Evolutionary conservation across 2,329 filamentous ascomycete species (phyloP).

Genomic region (Cladophialophora psammophila): DNA sequence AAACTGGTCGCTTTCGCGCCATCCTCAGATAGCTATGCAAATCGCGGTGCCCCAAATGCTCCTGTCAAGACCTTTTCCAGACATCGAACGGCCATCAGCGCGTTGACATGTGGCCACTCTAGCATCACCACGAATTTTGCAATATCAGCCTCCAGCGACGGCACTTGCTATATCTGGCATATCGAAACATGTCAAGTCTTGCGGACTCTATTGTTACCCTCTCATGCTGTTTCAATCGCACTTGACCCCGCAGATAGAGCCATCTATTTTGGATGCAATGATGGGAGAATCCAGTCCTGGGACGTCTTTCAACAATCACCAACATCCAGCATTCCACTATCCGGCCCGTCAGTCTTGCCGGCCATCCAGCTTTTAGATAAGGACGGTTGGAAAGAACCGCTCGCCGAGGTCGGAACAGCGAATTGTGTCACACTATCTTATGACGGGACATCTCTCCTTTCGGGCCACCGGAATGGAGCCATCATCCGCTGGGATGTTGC

Average conservation of each 20-base stretch:
- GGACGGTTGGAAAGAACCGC: conserved; percentile 59
- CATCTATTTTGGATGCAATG: conserved; percentile 80
- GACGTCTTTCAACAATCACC: conserved; percentile 66
- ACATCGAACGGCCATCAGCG: conserved; percentile 65
- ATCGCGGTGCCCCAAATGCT: conserved; percentile 59
- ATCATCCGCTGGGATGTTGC: conserved; percentile 82
- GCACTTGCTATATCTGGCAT: conserved; percentile 92
- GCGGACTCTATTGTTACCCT: conserved; percentile 80
- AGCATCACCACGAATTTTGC: conserved; percentile 79
- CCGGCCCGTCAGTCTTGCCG: conserved; percentile 45
- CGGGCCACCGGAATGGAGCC: conserved; percentile 81
- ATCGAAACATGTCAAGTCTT: conserved; percentile 79
- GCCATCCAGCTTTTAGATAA: conserved; percentile 51
- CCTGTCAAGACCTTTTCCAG: conserved; percentile 77
- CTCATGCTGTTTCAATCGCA: conserved; percentile 73
- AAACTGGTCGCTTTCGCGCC: conserved; percentile 71
- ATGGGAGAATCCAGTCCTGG: conserved; percentile 79
- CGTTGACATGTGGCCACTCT: conserved; percentile 69
- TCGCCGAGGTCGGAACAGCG: conserved; percentile 69
- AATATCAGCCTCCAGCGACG: conserved; percentile 83
- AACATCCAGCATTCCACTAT: conserved; percentile 10
- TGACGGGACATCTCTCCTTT: conserved; percentile 80
- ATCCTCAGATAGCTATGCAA: conserved; percentile 55
- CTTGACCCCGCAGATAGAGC: conserved; percentile 85
- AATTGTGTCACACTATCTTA: conserved; percentile 77